phyloP scores from a whole-genome alignment of 2,329 filamentous ascomycete genomes.

The Phyllosticta ampelicida region DNA sequence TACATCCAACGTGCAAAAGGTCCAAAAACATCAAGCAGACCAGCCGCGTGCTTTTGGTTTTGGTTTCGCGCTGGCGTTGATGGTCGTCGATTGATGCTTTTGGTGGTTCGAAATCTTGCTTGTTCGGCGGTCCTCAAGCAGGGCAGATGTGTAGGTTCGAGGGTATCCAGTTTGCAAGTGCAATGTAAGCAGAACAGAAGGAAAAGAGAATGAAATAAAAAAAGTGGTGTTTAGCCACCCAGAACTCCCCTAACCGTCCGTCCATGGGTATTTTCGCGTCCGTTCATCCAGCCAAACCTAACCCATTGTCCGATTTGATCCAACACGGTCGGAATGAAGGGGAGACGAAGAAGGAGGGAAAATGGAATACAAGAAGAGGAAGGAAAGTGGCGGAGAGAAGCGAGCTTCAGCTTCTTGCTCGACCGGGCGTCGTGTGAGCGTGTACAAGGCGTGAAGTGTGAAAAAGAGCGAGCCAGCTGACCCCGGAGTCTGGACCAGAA shows the following conservation, averaged over 20 bases:
- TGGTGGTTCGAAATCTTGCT: background rate
- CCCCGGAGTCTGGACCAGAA: background rate
- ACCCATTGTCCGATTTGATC: background rate
- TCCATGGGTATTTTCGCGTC: background rate
- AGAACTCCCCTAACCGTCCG: background rate
- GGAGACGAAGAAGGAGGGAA: background rate
- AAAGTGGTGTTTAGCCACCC: background rate
- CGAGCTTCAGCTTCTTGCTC: background rate
- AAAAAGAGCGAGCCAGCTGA: background rate
- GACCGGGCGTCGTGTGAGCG: background rate
- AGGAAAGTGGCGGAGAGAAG: background rate
- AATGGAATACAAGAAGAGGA: background rate
- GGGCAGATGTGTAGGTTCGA: background rate
- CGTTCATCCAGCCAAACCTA: background rate
- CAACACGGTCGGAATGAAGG: background rate
- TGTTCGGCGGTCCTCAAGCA: background rate
- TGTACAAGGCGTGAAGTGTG: background rate
- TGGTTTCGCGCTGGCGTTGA: too few relatives aligned
- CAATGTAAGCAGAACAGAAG: too few relatives aligned
- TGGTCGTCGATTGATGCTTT: too few relatives aligned
- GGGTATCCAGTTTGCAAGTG: background rate
- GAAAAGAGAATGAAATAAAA: background rate
- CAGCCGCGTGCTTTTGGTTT: too few relatives aligned
- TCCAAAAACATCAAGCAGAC: too few relatives aligned
- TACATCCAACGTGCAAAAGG: too few relatives aligned